Base-by-base conservation (phyloP, 306 rosid genomes). In the Myrica gale region DNA sequence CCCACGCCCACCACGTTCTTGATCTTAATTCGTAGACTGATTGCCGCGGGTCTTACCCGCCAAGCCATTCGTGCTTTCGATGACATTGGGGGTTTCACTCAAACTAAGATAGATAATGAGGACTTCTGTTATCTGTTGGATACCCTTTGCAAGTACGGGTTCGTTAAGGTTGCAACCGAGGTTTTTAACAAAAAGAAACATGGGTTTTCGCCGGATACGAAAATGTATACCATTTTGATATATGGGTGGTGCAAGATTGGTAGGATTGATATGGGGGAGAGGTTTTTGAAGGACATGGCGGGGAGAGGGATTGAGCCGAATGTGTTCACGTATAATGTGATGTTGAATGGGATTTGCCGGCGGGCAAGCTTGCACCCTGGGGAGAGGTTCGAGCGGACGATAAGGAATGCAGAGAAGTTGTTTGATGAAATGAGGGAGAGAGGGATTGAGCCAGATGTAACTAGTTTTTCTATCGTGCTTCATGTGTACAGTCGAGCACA, bases 401-500 rank as follows among this genome's bases (percentile, higher is more conserved):
- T 91, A 71, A 86, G 89, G 76, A 75, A 84, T 9, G 97, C 97
- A 0, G 93, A 90, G 76, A 86, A 87, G 73, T 60, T 94, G 85
- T 89, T 94, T 32, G 89, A 86, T 43, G 90, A 94, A 90, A 91
- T 94, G 98, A 83, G 72, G 1, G 16, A 56, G 75, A 87, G 89
- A 61, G 94, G 93, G 66, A 87, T 94, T 62, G 95, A 91, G 72
- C 98, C 98, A 0, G 98, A 94, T 76, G 95, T 90, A 11, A 90
- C 98, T 17, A 91, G 96, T 32, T 94, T 87, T 61, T 94, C 98
- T 0, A 90, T 84, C 0, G 86, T 90, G 51, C 92, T 94, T 81
- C 98, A 94, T 82, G 98, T 91, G 26, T 94, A 85, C 79, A 94
- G 98, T 74, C 88, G 98, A 8, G 97, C 95, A 0, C 98, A 91